A percentile compares a stretch with the other conserved stretches of the same genome.
Evolutionary conservation across 2,329 filamentous ascomycete genomes (phyloP).

Genomic region (Ceratocystis smalleyi): DNA sequence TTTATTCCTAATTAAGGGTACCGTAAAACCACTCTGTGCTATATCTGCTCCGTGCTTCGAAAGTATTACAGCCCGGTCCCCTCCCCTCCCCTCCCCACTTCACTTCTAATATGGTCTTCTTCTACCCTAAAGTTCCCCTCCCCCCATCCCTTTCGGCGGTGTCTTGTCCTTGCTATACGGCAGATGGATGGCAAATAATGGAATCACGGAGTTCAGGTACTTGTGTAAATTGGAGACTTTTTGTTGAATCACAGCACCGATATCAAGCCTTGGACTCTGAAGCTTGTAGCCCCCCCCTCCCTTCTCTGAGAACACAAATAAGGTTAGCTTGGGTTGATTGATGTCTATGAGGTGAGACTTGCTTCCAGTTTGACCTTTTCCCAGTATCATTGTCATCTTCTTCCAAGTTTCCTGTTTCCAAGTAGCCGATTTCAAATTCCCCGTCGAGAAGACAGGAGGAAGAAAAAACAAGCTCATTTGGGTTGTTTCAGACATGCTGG

Average conservation of each 20-base stretch:
- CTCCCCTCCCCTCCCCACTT: not conserved
- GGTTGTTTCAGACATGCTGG: not conserved
- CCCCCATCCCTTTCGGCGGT: not conserved
- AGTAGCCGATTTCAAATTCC: conserved; percentile 3
- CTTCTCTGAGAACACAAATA: not conserved
- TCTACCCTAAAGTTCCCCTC: not conserved
- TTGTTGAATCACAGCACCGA: too few relatives aligned
- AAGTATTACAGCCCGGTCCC: not conserved
- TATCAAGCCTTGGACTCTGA: not conserved
- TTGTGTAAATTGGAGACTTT: not conserved
- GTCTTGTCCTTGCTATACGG: not conserved
- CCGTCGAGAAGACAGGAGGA: not conserved
- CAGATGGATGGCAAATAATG: not conserved
- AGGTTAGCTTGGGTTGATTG: not conserved
- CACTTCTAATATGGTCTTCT: not conserved
- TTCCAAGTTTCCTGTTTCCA: not conserved
- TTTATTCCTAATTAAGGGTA: not conserved
- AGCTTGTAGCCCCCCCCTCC: not conserved
- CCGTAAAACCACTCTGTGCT: not conserved
- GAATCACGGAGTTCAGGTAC: not conserved
- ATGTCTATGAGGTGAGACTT: not conserved
- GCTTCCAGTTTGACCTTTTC: not conserved
- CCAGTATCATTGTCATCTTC: not conserved
- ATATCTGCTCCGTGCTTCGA: not conserved
- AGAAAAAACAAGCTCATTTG: conserved; percentile 3